Conservation (phyloP, 805 yeast species). For the Candida berthetii region DNA sequence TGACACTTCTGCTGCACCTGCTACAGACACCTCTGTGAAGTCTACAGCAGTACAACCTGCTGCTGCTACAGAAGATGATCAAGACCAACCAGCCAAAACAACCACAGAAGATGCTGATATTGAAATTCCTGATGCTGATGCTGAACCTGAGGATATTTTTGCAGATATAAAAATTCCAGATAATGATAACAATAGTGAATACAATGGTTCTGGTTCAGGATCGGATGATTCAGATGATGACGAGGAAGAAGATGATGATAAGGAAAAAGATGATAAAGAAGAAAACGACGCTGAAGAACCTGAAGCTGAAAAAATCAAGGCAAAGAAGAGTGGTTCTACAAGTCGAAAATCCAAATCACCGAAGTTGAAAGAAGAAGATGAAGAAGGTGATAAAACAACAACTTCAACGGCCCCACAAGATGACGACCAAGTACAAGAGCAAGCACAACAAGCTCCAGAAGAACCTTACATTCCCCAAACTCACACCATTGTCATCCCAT, state of each 20-base stretch:
- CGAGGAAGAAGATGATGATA: conserved; percentile 5
- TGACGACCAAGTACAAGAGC: conserved; percentile 5
- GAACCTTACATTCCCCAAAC: conserved; percentile 47
- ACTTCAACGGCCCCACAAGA: conserved; percentile 4
- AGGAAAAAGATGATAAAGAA: conserved; percentile 7
- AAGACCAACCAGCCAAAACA: not conserved
- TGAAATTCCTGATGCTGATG: conserved; percentile 6
- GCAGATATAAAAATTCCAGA: conserved; percentile 1
- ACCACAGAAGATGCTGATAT: conserved; percentile 3
- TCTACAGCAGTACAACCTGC: not conserved
- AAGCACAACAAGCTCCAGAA: conserved; percentile 7
- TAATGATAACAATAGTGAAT: conserved; percentile 1
- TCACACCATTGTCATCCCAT: conserved; percentile 80
- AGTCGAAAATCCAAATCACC: conserved; percentile 7
- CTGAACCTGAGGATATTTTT: not conserved
- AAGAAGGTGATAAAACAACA: conserved; percentile 7
- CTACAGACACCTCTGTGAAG: too few relatives aligned
- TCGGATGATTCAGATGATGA: conserved; percentile 2
- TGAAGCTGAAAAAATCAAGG: conserved; percentile 6
- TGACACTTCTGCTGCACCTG: too few relatives aligned
- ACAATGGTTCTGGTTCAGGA: not conserved
- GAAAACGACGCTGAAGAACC: conserved; percentile 7
- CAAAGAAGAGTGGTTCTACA: not conserved
- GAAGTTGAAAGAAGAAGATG: conserved; percentile 10
- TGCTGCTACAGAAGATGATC: not conserved